These are phyloP conservation scores for Trichocladium uniseriatum DNA, from an alignment of 495 filamentous ascomycete species.

Conservation along the genomic window DNA sequence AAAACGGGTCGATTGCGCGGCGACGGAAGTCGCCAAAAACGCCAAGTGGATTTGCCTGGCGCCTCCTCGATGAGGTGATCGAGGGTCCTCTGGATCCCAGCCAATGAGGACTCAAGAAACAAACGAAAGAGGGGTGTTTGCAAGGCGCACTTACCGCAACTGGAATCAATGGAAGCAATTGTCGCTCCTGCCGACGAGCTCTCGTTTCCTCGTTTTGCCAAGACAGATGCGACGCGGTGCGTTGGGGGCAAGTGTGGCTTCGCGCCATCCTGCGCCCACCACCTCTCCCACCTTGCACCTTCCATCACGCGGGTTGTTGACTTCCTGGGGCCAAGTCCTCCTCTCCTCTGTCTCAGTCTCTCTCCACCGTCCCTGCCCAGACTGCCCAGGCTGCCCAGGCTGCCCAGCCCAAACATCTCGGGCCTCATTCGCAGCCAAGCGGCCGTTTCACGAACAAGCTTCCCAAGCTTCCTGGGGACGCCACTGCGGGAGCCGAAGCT, in stretches of 20 bases:
- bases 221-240: too few relatives aligned
- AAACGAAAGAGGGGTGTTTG: not conserved
- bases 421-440: slow-evolving; percentile 1
- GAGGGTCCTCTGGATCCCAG: not conserved
- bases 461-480: slow-evolving; percentile 12
- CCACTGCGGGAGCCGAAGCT: slow-evolving; percentile 9
- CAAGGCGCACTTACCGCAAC: not conserved
- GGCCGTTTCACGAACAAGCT: slow-evolving; percentile 12
- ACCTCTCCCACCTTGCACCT: too few relatives aligned
- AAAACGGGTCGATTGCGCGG: not conserved
- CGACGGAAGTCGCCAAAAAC: too few relatives aligned
- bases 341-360: too few relatives aligned
- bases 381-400: not conserved
- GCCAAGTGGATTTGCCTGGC: too few relatives aligned
- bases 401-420: slow-evolving; percentile 1
- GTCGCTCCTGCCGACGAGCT: not conserved
- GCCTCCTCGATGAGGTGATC: slow-evolving; percentile 3
- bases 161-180: not conserved
- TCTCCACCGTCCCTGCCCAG: not conserved
- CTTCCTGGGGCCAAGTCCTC: too few relatives aligned
- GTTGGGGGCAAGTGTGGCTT: too few relatives aligned
- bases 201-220: too few relatives aligned
- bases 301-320: too few relatives aligned
- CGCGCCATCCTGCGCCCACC: too few relatives aligned
- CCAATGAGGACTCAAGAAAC: not conserved